phyloP scores from a whole-genome alignment of 2,329 filamentous ascomycete species.

The Onygena corvina region DNA sequence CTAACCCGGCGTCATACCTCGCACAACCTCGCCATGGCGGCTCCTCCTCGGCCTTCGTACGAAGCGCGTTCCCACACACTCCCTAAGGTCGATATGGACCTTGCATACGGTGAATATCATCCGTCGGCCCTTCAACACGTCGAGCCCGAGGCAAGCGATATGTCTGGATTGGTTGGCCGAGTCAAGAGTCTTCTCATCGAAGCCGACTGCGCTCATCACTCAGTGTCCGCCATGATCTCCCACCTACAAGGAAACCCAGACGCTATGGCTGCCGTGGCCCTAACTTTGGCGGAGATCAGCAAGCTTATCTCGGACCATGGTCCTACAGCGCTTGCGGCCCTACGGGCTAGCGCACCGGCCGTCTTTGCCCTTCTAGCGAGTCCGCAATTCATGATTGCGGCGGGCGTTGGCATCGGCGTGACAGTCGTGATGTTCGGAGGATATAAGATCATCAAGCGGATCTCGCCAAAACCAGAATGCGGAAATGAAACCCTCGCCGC shows the following conservation, averaged over 20 bases:
- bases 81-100: conserved; percentile 63
- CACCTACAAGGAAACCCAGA: conserved; percentile 75
- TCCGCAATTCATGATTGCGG: conserved; percentile 89
- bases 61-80: conserved; percentile 20
- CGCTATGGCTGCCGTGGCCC: conserved; percentile 81
- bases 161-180: conserved; percentile 57
- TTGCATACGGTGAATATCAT: conserved; percentile 79
- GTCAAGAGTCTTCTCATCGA: conserved; percentile 73
- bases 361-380: conserved; percentile 77
- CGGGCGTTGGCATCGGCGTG: conserved; percentile 78
- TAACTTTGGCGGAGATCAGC: conserved; percentile 84
- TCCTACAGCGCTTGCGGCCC: conserved; percentile 59
- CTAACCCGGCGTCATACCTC: conserved; percentile 31
- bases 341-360: conserved; percentile 73
- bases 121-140: conserved; percentile 44
- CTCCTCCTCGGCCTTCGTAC: conserved; percentile 9
- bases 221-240: conserved; percentile 67
- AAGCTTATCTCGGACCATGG: conserved; percentile 71
- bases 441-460: conserved; percentile 92
- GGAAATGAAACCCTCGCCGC: conserved; percentile 10
- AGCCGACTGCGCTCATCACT: conserved; percentile 77
- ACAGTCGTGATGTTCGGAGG: conserved; percentile 92
- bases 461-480: conserved; percentile 37
- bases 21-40: conserved; percentile 21
- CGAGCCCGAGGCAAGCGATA: conserved; percentile 43